Base-by-base conservation (phyloP, 805 yeast species). In the Vanderwaltozyma polyspora region DNA sequence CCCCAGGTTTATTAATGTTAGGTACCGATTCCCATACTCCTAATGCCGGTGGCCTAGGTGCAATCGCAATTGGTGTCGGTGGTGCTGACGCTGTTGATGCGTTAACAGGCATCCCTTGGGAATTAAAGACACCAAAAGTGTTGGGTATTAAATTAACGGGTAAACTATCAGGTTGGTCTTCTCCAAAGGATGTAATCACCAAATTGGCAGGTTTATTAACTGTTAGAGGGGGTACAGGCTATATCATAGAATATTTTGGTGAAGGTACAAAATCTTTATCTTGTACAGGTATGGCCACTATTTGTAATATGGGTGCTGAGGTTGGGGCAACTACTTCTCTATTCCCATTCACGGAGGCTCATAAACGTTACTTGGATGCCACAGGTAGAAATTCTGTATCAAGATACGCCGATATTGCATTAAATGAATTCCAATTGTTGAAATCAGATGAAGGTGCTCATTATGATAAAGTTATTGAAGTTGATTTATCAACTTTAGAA, bases 11-110 rank as follows among this genome's bases (percentile, higher is more conserved):
- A 44, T 77, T 91, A 83, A 82, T 91, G 86, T 72, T 91, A 40
- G 98, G 98, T 48, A 91, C 98, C 27, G 98, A 91, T 63, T 87
- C 97, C 2, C 98, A 91, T 62, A 91, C 98, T 32, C 98, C 98
- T 32, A 91, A 91, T 54, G 98, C 98, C 21, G 98, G 98, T 67
- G 98, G 98, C 47, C 67, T 91, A 43, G 98, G 98, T 59, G 95
- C 94, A 46, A 79, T 89, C 46, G 97, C 98, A 51, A 91, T 91
- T 58, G 98, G 98, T 66, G 98, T 91, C 27, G 98, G 98, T 65
- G 98, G 98, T 69, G 98, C 98, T 36, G 98, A 91, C 64, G 98
- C 98, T 27, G 98, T 91, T 36, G 98, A 91, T 62, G 98, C 91
- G 33, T 67, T 91, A 55, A 86, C 97, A 29, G 95, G 91, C 45